These are phyloP conservation scores for Neurospora intermedia DNA, from an alignment of 495 filamentous ascomycete genomes.

Conservation along the genomic window DNA sequence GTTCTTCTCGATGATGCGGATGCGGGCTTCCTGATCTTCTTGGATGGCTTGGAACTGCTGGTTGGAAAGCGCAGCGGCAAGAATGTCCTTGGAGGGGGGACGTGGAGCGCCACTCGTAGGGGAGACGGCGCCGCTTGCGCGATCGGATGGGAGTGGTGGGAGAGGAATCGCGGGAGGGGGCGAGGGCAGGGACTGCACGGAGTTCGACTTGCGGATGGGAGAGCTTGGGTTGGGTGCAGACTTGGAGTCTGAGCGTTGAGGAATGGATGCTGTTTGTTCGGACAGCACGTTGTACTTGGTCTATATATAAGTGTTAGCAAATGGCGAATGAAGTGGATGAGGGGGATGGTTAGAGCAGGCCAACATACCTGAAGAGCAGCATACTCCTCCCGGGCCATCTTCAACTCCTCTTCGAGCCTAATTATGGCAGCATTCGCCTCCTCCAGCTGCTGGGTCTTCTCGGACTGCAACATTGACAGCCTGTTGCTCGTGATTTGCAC, in stretches of 20 bases:
- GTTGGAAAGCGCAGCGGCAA: slow-evolving; percentile 27
- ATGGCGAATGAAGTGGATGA: too few relatives aligned
- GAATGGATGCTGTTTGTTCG: slow-evolving; percentile 16
- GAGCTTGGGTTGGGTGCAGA: slow-evolving; percentile 34
- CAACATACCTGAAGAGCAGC: slow-evolving; percentile 53
- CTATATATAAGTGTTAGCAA: slow-evolving; percentile 33
- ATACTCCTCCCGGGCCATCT: slow-evolving; percentile 52
- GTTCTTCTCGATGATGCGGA: slow-evolving; percentile 94
- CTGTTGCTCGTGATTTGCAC: slow-evolving; percentile 74
- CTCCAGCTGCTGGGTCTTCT: slow-evolving; percentile 51
- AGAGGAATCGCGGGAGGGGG: slow-evolving; percentile 88
- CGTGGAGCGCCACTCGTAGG: slow-evolving; percentile 35
- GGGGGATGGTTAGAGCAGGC: background rate
- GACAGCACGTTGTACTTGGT: slow-evolving; percentile 44
- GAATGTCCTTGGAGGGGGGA: slow-evolving; percentile 74
- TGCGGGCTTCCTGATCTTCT: slow-evolving; percentile 90
- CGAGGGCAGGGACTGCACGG: slow-evolving; percentile 74
- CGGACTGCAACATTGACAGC: slow-evolving; percentile 59
- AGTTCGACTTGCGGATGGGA: slow-evolving; percentile 69
- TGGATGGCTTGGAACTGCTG: slow-evolving; percentile 44
- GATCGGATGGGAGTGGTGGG: slow-evolving; percentile 67
- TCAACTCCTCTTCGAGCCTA: slow-evolving; percentile 43
- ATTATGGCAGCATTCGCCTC: slow-evolving; percentile 43
- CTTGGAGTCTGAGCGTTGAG: slow-evolving; percentile 65
- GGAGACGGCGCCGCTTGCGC: slow-evolving; percentile 29